These are phyloP conservation scores for Tagetes patula DNA, from an alignment of 129 eudicot species.

Conservation along the genomic window DNA sequence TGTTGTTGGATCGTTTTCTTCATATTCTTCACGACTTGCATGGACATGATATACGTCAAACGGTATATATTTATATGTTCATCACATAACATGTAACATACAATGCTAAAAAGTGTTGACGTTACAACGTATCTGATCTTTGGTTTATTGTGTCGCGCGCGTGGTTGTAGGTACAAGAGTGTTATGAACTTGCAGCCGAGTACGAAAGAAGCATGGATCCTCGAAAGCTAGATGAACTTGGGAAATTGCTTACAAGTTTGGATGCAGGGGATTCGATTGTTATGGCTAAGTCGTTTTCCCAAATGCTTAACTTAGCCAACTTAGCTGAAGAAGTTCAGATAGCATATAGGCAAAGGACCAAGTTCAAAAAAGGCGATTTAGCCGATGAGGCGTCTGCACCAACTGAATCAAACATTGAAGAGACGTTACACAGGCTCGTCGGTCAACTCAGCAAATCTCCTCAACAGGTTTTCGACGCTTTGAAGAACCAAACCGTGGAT, in stretches of 20 bases:
- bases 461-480: constrained; percentile 63
- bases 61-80: constrained; percentile 31
- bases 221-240: constrained; percentile 71
- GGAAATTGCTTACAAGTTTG: constrained; percentile 63
- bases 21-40: constrained; percentile 76
- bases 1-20: constrained; percentile 76
- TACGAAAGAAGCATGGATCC: constrained; percentile 60
- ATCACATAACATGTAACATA: no score
- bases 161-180: constrained; percentile 63
- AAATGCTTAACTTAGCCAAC: constrained; percentile 79
- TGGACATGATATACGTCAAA: constrained; percentile 65
- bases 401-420: constrained; percentile 75
- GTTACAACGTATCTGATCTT: background rate
- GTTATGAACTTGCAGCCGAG: constrained; percentile 78
- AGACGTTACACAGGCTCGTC: constrained; percentile 71
- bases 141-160: background rate
- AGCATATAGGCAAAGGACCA: constrained; percentile 61
- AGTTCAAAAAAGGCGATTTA: constrained; percentile 64
- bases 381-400: constrained; percentile 74
- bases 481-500: constrained; percentile 86
- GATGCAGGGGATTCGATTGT: constrained; percentile 84
- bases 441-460: constrained; percentile 65
- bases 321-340: constrained; percentile 85
- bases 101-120: background rate
- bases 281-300: constrained; percentile 65